Percentiles rank a stretch among this genome's conserved stretches.
Evolutionary conservation across 352 stramenopile species (phyloP).

Genomic region (Globisporangium alternatum): DNA sequence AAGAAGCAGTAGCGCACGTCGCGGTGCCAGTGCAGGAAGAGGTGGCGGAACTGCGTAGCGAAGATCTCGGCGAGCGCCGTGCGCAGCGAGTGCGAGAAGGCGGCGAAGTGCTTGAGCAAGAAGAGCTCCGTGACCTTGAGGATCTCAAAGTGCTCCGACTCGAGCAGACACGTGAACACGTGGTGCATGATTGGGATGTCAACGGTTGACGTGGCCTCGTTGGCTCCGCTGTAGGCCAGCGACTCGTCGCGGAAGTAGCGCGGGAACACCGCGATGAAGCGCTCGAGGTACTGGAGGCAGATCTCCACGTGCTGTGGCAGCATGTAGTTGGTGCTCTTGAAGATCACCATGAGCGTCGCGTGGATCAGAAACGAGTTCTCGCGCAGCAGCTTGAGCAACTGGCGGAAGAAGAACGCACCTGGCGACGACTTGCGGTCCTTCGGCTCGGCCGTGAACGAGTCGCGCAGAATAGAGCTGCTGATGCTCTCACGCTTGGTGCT

Average conservation of each 20-base stretch:
- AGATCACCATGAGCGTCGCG: conserved; percentile 55
- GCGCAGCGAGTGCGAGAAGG: conserved; percentile 57
- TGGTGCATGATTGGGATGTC: conserved; percentile 39
- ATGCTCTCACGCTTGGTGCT: conserved; percentile 24
- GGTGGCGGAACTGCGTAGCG: conserved; percentile 42
- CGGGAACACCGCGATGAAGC: conserved; percentile 54
- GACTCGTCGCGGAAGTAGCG: conserved; percentile 52
- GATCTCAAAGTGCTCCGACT: conserved; percentile 74
- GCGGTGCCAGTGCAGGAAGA: conserved; percentile 83
- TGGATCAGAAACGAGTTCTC: conserved; percentile 47
- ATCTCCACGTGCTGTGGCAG: conserved; percentile 67
- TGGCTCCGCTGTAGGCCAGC: background rate
- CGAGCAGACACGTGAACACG: conserved; percentile 58
- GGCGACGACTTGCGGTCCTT: conserved; percentile 26
- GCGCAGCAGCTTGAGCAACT: conserved; percentile 53
- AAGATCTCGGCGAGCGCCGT: conserved; percentile 46
- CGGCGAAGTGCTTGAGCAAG: conserved; percentile 56
- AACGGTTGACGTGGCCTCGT: conserved; percentile 18
- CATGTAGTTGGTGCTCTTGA: conserved; percentile 66
- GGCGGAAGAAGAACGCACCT: conserved; percentile 44
- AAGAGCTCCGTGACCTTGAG: conserved; percentile 67
- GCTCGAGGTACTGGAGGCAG: conserved; percentile 64
- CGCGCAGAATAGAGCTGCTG: conserved; percentile 11
- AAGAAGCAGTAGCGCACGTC: conserved; percentile 85
- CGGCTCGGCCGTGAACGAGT: conserved; percentile 37